These are phyloP conservation scores for Curvularia sp. DNA, from an alignment of 2,329 filamentous ascomycete genomes.

Conservation along the genomic window DNA sequence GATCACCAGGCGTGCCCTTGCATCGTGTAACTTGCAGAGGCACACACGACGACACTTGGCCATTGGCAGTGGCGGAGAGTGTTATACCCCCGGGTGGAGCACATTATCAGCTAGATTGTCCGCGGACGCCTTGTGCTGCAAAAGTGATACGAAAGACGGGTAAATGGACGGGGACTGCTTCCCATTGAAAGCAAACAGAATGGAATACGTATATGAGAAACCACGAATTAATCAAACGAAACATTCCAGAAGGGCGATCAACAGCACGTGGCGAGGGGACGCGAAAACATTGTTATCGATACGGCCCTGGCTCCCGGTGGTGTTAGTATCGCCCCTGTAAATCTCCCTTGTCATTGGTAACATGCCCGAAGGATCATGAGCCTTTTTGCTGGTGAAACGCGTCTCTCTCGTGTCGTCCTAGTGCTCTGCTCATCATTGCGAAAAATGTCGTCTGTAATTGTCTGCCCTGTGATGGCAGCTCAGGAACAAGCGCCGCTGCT, in stretches of 20 bases:
- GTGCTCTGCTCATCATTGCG: constrained; percentile 13
- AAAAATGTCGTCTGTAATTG: constrained; percentile 13
- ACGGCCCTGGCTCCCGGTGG: constrained; percentile 2
- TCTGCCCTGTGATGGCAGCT: constrained; percentile 10
- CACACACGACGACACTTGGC: constrained; percentile 4
- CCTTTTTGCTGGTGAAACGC: constrained; percentile 20
- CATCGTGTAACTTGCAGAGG: constrained; percentile 9
- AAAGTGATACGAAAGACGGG: background rate
- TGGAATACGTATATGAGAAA: background rate
- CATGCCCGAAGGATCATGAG: constrained; percentile 6
- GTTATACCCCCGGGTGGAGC: constrained; percentile 4
- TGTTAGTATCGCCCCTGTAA: constrained; percentile 3
- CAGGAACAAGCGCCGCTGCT: constrained; percentile 34
- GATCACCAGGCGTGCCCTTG: constrained; percentile 4
- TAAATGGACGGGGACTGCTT: constrained; percentile 2
- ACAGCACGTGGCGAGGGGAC: constrained; percentile 21
- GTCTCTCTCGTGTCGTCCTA: constrained; percentile 10
- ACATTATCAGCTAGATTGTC: background rate
- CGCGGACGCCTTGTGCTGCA: background rate
- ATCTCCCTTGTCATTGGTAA: background rate
- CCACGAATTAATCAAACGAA: constrained; percentile 3
- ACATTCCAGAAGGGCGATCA: constrained; percentile 10
- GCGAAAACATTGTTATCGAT: constrained; percentile 24
- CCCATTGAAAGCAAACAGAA: constrained; percentile 6
- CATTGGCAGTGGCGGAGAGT: background rate